Base-by-base conservation (phyloP, 2,329 filamentous ascomycete genomes). In the Botrytis medusae region DNA sequence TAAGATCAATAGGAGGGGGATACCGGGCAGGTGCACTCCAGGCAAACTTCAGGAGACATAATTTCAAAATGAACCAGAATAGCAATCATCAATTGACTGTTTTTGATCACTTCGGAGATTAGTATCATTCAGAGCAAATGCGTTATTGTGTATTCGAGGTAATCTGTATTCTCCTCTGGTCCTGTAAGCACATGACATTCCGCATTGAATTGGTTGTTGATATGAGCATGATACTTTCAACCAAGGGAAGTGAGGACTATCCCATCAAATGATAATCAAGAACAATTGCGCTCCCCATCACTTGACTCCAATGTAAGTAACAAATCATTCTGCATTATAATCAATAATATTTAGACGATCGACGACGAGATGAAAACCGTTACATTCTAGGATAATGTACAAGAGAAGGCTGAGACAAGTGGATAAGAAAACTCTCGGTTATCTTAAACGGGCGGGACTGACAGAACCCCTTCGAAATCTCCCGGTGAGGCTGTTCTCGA, bases 401-500 rank as follows among this genome's bases (percentile, higher is more conserved):
- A 18, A 68, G 46, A 57, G 34, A 68, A 57, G 64, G 64, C 64
- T 57, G 48, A 68, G 64, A 68, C 46, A 68, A 29, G 25, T 29
- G 46, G n/a, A 22, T 40, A 68, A 68, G 42, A 48, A 44, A 29
- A 37, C 48, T n/a, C 65, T 69, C 37, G 65, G 48, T 42, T 69
- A 69, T 65, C 63, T 54, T 29, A 40, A 54, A 40, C 62, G 16
- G 44, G 63, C 44, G 44, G 44, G 44, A 37, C 25, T 62, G 37
- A 62, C 14, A 62, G 60, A 62, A 62, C 34, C 34, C 34, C 37
- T 54, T 29, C 18, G 6, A 12, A 32, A 40, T 42, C 54, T 37
- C 64, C 46, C 46, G 64, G 64, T 68, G 64, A 68, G 65, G 48
- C 37, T 62, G 37, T 61, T 61, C 59, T 61, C 34, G 34, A 61